Conservation (phyloP, 1,139 yeast species). For the Magnusiomyces starmeri region DNA sequence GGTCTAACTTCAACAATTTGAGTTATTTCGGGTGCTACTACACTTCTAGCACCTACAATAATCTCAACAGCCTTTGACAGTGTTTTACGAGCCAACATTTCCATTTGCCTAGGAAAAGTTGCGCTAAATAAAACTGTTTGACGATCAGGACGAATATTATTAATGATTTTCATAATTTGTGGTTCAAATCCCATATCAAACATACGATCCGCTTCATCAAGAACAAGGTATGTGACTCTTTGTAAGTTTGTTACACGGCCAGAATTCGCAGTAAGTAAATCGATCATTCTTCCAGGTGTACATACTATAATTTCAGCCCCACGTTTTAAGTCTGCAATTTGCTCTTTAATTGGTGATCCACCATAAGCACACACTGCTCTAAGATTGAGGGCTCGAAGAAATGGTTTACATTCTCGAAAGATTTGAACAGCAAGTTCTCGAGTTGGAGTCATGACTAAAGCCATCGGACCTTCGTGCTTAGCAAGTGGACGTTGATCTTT, state of each 20-base stretch:
- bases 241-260: conserved; percentile 68
- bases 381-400: conserved; percentile 45
- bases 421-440: conserved; percentile 89
- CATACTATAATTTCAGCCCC: conserved; percentile 83
- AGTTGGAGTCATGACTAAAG: conserved; percentile 80
- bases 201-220: conserved; percentile 97
- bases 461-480: conserved; percentile 66
- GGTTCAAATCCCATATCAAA: conserved; percentile 98
- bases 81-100: conserved; percentile 59
- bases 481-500: conserved; percentile 56
- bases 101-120: conserved; percentile 79
- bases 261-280: conserved; percentile 72
- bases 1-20: conserved; percentile 59
- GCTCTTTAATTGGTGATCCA: conserved; percentile 80
- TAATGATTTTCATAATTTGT: conserved; percentile 76
- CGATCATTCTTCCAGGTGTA: conserved; percentile 94
- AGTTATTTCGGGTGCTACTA: conserved; percentile 73
- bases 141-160: conserved; percentile 73
- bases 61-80: conserved; percentile 64
- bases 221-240: conserved; percentile 69
- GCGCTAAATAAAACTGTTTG: conserved; percentile 95
- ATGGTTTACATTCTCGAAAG: conserved; percentile 54
- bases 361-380: conserved; percentile 83
- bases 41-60: conserved; percentile 72
- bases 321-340: conserved; percentile 70